Conservation (phyloP, 345 rosid genomes). For the Syzygium oleosum region DNA sequence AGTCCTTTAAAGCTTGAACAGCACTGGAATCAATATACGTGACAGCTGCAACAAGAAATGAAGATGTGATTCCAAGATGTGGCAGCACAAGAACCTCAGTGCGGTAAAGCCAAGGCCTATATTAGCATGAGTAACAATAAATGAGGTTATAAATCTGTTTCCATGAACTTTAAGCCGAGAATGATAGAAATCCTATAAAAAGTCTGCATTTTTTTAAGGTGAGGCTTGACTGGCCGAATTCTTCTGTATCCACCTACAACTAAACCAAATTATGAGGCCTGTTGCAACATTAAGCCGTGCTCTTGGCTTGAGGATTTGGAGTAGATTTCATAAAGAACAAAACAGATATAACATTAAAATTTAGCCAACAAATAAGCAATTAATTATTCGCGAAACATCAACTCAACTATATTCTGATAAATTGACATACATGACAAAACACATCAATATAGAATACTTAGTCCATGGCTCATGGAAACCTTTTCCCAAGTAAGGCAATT, state of each 20-base stretch:
- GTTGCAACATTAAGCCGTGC: background rate
- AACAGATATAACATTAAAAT: background rate
- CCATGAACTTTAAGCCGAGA: background rate
- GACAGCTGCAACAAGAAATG: constrained; percentile 44
- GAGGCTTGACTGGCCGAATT: background rate
- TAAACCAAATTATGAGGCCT: background rate
- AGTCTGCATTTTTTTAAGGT: background rate
- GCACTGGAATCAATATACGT: constrained; percentile 88
- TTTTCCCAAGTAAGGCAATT: background rate
- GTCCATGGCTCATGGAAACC: background rate
- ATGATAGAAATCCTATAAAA: background rate
- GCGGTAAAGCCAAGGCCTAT: background rate
- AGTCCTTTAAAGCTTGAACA: constrained; percentile 87
- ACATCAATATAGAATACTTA: background rate
- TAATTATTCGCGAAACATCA: background rate
- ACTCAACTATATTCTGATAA: background rate
- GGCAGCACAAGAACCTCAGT: background rate
- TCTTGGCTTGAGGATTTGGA: background rate
- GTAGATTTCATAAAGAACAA: background rate
- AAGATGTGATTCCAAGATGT: background rate
- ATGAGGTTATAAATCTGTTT: background rate
- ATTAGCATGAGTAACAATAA: background rate
- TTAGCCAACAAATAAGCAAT: background rate
- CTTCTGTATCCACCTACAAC: background rate
- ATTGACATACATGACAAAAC: background rate